Evolutionary conservation across 257 asterid genomes (phyloP), one percentile per base, ranked within the genome.

Genomic region (Solanum boliviense): DNA sequence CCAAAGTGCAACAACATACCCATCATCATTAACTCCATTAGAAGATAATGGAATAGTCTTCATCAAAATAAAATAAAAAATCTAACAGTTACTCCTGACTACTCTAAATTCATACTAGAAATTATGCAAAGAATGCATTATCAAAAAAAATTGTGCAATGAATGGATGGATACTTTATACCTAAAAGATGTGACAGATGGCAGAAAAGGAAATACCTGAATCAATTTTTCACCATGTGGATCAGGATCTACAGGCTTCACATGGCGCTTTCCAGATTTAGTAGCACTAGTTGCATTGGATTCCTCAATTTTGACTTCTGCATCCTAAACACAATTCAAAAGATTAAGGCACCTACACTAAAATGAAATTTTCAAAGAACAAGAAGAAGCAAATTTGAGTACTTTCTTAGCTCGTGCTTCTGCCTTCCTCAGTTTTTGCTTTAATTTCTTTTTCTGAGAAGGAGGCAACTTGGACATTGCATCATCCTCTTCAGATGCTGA

Each of bases 391-490:
- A 82, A 85, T 25, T 38, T 20, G 21, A 44, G 89, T 93, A 96
- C 99, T 91, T 97, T 97, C 92, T 97, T 97, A 88, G 99, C 99
- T 86, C 98, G 95, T 56, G 98, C 99, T 94, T 96, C 99, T 56
- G 99, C 99, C 90, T 96, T 97, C 91, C 96, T 94, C 91, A 94
- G 98, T 89, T 94, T 97, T 91, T 97, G 99, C 91, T 95, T 95
- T 93, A 97, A 88, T 91, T 97, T 97, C 95, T 95, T 97, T 89
- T 95, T 96, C 94, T 97, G 99, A 82, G 99, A 92, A 88, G 99
- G 93, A 27, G 95, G 93, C 93, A 97, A 88, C 94, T 94, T 97
- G 31, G 98, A 96, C 90, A 92, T 92, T 87, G 93, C 98, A 65
- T 96, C 96, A 46, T 97, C 99, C 89, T 97, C 99, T 89, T 97